Evolutionary conservation across 2,329 filamentous ascomycete genomes (phyloP).

Genomic region (Atkinsonella hypoxylon): DNA sequence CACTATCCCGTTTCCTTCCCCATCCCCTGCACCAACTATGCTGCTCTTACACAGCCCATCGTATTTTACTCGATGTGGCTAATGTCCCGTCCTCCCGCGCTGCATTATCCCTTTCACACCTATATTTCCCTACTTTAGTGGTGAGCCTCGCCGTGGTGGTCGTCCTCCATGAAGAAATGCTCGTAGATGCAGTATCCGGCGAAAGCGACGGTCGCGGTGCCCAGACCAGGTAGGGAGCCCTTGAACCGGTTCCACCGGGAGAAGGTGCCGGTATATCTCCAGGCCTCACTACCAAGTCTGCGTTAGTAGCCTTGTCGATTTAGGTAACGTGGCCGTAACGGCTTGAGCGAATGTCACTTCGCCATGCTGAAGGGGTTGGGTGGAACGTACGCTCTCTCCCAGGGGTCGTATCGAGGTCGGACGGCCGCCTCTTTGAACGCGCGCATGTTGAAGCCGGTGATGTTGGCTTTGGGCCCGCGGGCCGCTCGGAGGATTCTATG

Average conservation of each 20-base stretch:
- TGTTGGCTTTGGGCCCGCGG: slow-evolving; percentile 51
- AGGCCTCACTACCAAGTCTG: slow-evolving; percentile 60
- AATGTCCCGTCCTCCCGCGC: not conserved
- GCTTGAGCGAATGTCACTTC: not conserved
- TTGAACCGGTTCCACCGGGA: slow-evolving; percentile 83
- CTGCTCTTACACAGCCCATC: not conserved
- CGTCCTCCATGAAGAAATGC: slow-evolving; percentile 70
- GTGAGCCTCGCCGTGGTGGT: slow-evolving; percentile 44
- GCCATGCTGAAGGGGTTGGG: not conserved
- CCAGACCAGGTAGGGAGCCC: slow-evolving; percentile 75
- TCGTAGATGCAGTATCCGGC: slow-evolving; percentile 82
- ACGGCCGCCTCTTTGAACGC: slow-evolving; percentile 64
- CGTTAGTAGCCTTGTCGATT: slow-evolving; percentile 6
- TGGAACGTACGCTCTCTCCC: slow-evolving; percentile 50
- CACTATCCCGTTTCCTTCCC: not conserved
- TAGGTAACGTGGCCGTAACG: slow-evolving; percentile 5
- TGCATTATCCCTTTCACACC: not conserved
- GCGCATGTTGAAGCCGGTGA: slow-evolving; percentile 85
- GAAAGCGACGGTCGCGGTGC: slow-evolving; percentile 86
- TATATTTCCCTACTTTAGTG: slow-evolving; percentile 11
- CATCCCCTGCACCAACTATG: not conserved
- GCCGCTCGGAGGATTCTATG: slow-evolving; percentile 37
- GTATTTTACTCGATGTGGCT: not conserved
- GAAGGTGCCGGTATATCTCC: slow-evolving; percentile 87
- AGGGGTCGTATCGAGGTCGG: slow-evolving; percentile 51